Conservation (phyloP, 305 asterid genomes). For the Fraxinus platypoda region DNA sequence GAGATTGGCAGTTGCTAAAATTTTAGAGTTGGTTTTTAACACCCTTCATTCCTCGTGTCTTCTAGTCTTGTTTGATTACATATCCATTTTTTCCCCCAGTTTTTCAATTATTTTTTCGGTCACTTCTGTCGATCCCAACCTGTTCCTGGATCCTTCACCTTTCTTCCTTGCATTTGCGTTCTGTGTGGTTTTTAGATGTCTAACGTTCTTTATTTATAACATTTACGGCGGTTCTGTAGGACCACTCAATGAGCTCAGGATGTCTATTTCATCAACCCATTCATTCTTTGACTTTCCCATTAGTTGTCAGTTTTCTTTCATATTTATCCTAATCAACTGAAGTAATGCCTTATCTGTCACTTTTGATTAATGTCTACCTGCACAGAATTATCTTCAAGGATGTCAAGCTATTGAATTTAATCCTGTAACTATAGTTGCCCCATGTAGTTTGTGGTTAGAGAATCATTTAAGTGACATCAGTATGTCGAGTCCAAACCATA, state of each 20-base stretch:
- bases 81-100: background rate
- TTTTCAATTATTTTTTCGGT: background rate
- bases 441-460: background rate
- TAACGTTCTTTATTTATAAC: background rate
- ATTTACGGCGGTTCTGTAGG: background rate
- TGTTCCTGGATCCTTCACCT: background rate
- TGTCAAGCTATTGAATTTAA: background rate
- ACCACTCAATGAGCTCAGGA: background rate
- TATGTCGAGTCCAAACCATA: background rate
- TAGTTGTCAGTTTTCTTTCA: background rate
- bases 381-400: background rate
- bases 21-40: background rate
- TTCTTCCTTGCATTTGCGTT: background rate
- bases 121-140: conserved; percentile 2
- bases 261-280: background rate
- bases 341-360: background rate
- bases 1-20: background rate
- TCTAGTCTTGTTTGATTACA: conserved; percentile 1
- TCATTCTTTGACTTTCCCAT: background rate
- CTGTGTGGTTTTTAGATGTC: background rate
- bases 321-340: background rate
- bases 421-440: background rate
- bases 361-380: background rate
- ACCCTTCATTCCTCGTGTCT: background rate
- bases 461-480: background rate